phyloP scores from a whole-genome alignment of 257 asterid species.

The Lavandula angustifolia region DNA sequence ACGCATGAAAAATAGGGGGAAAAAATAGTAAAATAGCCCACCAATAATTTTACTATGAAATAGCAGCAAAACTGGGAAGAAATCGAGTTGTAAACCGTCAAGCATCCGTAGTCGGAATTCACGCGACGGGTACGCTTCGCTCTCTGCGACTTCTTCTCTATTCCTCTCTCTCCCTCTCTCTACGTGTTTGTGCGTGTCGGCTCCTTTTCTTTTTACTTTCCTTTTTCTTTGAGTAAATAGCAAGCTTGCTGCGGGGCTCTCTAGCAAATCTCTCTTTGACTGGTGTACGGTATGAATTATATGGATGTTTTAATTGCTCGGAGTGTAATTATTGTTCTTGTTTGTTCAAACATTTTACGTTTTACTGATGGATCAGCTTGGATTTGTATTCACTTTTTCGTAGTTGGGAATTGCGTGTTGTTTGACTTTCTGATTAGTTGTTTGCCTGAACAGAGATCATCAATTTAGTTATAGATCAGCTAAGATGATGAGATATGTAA shows the following conservation, averaged over 20 bases:
- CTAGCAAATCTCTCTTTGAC: neutral
- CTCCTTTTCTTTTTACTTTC: neutral
- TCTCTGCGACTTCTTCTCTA: slow-evolving; percentile 13
- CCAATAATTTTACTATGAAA: neutral
- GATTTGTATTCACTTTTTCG: slow-evolving; percentile 1
- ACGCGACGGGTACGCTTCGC: slow-evolving; percentile 25
- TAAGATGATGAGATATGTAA: neutral
- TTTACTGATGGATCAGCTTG: slow-evolving; percentile 25
- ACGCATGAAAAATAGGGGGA: neutral
- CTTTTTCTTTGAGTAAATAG: neutral
- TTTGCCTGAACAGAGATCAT: neutral
- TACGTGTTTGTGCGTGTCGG: neutral
- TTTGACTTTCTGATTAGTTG: slow-evolving; percentile 13
- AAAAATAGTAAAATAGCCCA: neutral
- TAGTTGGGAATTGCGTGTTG: neutral
- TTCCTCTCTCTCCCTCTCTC: neutral
- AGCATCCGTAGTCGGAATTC: neutral
- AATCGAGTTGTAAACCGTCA: no score
- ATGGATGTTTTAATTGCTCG: neutral
- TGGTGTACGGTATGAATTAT: slow-evolving; percentile 15
- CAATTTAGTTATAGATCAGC: slow-evolving; percentile 5
- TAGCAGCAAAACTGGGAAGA: neutral
- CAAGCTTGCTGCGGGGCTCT: slow-evolving; percentile 14
- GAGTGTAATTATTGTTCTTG: neutral
- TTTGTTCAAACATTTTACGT: neutral